Evolutionary conservation across 2,329 filamentous ascomycete genomes (phyloP).

Genomic region (Elsinoe batatas): DNA sequence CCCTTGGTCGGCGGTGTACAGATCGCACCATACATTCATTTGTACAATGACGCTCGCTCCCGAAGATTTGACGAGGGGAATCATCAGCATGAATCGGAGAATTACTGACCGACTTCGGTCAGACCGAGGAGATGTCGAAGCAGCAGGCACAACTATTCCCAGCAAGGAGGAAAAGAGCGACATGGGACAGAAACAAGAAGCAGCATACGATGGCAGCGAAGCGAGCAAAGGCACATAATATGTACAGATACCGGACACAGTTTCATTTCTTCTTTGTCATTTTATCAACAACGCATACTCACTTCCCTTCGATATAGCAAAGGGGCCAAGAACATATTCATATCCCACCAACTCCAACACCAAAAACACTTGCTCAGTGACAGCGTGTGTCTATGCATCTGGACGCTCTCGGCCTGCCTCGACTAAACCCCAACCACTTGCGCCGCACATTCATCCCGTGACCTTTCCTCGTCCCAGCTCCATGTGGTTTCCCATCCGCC

Average conservation of each 20-base stretch:
- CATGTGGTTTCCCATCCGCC: no score
- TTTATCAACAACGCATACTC: neutral
- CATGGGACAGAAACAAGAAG: neutral
- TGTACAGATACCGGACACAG: conserved; percentile 7
- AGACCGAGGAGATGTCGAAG: no score
- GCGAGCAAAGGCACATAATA: neutral
- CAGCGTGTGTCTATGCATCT: no score
- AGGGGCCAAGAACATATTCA: neutral
- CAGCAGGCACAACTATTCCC: no score
- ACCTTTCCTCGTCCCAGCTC: no score
- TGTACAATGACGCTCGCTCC: neutral
- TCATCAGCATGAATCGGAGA: neutral
- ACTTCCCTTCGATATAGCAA: neutral
- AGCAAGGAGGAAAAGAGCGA: neutral
- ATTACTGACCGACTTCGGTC: neutral
- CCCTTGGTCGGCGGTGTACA: neutral
- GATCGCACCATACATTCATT: neutral
- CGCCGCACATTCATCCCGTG: no score
- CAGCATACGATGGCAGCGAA: neutral
- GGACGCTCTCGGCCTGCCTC: no score
- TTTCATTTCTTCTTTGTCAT: conserved; percentile 10
- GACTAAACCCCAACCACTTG: no score
- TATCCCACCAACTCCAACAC: neutral
- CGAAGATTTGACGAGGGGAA: neutral
- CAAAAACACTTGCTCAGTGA: neutral